Percentiles rank a stretch among this genome's conserved stretches.
Conservation (phyloP, 192 early-diverging fungal species). For the Coemansia sp. region DNA sequence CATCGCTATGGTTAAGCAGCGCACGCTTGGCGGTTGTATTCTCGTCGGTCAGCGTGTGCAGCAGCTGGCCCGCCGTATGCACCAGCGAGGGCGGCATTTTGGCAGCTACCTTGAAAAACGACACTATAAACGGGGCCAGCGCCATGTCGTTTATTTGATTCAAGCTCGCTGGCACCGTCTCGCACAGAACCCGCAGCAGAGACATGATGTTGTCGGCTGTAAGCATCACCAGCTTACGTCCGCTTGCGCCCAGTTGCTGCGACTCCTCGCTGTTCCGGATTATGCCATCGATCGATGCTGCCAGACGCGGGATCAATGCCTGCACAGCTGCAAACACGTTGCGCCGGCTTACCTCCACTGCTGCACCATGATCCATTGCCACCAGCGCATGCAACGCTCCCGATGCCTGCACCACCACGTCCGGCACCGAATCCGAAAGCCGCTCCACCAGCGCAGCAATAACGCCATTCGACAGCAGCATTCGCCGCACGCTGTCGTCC, state of each 20-base stretch:
- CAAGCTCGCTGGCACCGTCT: slow-evolving; percentile 67
- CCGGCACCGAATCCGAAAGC: slow-evolving; percentile 67
- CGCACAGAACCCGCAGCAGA: slow-evolving; percentile 55
- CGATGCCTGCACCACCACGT: slow-evolving; percentile 69
- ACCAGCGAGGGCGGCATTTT: slow-evolving; percentile 41
- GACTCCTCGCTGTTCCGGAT: slow-evolving; percentile 32
- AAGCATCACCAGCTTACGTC: slow-evolving; percentile 49
- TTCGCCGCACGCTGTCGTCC: slow-evolving; percentile 49
- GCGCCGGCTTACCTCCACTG: slow-evolving; percentile 41
- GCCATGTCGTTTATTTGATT: slow-evolving; percentile 65
- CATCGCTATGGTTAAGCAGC: slow-evolving; percentile 59
- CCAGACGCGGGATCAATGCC: slow-evolving; percentile 36
- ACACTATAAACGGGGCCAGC: slow-evolving; percentile 63
- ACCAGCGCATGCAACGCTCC: slow-evolving; percentile 64
- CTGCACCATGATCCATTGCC: slow-evolving; percentile 44
- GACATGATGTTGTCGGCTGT: slow-evolving; percentile 51
- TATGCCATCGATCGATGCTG: slow-evolving; percentile 46
- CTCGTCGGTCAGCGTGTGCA: slow-evolving; percentile 81
- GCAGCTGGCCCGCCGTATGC: slow-evolving; percentile 64
- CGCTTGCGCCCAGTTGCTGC: slow-evolving; percentile 37
- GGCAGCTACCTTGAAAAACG: slow-evolving; percentile 59
- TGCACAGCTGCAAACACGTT: slow-evolving; percentile 44
- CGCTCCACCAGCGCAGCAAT: slow-evolving; percentile 65
- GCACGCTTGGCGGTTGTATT: slow-evolving; percentile 60
- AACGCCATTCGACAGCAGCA: slow-evolving; percentile 73